Evolutionary conservation across 805 yeast species (phyloP), one percentile per base, ranked within the genome.

Genomic region (Wickerhamomyces canadensis): DNA sequence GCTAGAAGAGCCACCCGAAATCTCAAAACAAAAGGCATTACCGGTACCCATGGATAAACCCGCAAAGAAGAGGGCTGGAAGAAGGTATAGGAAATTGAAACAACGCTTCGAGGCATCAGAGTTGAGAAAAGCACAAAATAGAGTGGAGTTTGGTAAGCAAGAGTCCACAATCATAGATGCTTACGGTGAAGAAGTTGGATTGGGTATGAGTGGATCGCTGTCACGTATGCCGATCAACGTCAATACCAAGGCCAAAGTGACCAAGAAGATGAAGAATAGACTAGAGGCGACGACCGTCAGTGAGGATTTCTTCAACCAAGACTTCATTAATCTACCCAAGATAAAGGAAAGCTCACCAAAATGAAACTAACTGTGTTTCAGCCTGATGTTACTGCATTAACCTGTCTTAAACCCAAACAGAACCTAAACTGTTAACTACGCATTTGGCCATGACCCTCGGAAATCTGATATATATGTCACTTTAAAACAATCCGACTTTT

Each of bases 11-110:
- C 93, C 97, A 0, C 96, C 98, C 0, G 83, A 79, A 17, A 69
- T 68, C 15, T 61, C 64, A 15, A 72, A 70, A 2, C 65, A 72
- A 13, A 78, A 78, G 41, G 80, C 89, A 0, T 70, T 88, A 34
- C 87, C 87, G 0, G 58, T 79, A 6, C 81, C 91, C 0, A 64
- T 73, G 14, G 96, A 88, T 38, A 72, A 70, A 37, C 76, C 79
- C 34, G 78, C 91, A 5, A 85, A 86, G 60, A 84, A 80, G 48
- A 68, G 98, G 49, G 97, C 94, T 2, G 98, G 98, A 1, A 67
- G 78, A 45, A 64, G 91, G 38, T 71, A 83, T 48, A 68, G 95
- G 35, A 88, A 87, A 58, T 72, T 77, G 64, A 87, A 85, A 57
- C 84, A 87, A 54, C 78, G 84, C 52, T 80, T 82, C 60, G 80